Base-by-base conservation (phyloP, 768 basidiomycete genomes). In the Obba rivulosa region DNA sequence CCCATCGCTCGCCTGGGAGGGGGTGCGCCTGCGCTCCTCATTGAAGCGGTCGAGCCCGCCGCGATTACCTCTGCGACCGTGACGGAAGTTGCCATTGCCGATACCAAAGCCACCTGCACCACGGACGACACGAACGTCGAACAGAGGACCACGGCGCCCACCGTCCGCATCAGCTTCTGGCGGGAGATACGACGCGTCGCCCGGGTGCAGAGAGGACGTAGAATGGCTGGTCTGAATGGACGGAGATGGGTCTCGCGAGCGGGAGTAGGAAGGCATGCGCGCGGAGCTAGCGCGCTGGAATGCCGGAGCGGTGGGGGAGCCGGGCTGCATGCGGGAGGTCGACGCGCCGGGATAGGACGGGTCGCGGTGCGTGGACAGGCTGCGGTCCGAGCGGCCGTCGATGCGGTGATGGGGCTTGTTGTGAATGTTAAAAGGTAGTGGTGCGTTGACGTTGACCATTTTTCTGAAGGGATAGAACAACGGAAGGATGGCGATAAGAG, bases 391-490 rank as follows among this genome's bases (percentile, higher is more conserved):
- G 1, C 55, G 62, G 3, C 64, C 59, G 23, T 46, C 18, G 25
- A 45, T 48, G 7, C 34, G 48, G 28, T 62, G 55, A 7, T 61
- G 49, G 8, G 42, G 46, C 24, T 67, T 66, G 59, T 77, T 76
- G 51, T 75, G 75, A 8, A 84, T 68, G 57, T 80, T 78, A 66
- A 85, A 85, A 0, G 83, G 83, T 22, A 78, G 69, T 20, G 71
- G 73, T 2, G 79, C 76, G 47, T 75, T 74, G 13, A 85, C 75
- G 48, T 84, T 83, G 54, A 85, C 82, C 83, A 85, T 85, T 73
- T 78, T 82, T 25, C 83, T 85, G 61, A 28, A 23, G 46, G 13
- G 21, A 21, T 13, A 25, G 5, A 43, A 13, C 7, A 34, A 46
- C 34, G 9, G 39, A 37, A 39, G 50, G 48, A 38, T 11, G 22